Evolutionary conservation across 116 monocot genomes (phyloP), one percentile per base, ranked within the genome.

Genomic region (Iris pallida): DNA sequence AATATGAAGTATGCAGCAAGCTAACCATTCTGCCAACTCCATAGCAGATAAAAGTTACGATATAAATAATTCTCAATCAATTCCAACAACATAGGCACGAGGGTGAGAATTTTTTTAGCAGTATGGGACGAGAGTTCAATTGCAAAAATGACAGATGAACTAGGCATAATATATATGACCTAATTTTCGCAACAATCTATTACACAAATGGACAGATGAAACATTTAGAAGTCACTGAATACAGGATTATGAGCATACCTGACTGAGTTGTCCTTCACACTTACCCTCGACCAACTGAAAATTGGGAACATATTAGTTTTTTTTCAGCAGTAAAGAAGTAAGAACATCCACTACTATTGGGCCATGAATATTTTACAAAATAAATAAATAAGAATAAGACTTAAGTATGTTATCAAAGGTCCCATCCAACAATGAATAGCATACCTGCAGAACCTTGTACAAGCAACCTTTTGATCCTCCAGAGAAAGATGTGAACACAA

Each of bases 211-310:
- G 43, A 43, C 19, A 45, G 0, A 52, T 30, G 49, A 49, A 65
- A 53, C 14, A 52, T 56, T 7, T 19, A 59, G 53, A 44, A 65
- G 52, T 5, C 61, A 59, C 53, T 46, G 19, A 59, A 66, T 30
- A 1, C 30, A 30, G 30, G 49, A 65, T 14, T 4, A 74, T 64
- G 8, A 16, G 52, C 65, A 63, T 82, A 95, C 91, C 91, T 57
- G 68, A 73, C 53, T 66, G 5, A 70, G 73, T 64, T 84, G 74
- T 46, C 86, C 84, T 77, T 81, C 70, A 69, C 72, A 79, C 85
- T 81, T 84, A 59, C 84, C 84, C 47, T 91, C 78, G 18, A 95
- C 76, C 84, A 95, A 77, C 91, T 95, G 73, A 19, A 80, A 20
- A 51, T 78, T 56, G 56, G 42, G 70, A 70, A 71, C 15, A 57